A percentile compares a stretch with the other conserved stretches of the same genome.
phyloP scores from a whole-genome alignment of 306 rosid species.

The Casuarina equisetifolia region DNA sequence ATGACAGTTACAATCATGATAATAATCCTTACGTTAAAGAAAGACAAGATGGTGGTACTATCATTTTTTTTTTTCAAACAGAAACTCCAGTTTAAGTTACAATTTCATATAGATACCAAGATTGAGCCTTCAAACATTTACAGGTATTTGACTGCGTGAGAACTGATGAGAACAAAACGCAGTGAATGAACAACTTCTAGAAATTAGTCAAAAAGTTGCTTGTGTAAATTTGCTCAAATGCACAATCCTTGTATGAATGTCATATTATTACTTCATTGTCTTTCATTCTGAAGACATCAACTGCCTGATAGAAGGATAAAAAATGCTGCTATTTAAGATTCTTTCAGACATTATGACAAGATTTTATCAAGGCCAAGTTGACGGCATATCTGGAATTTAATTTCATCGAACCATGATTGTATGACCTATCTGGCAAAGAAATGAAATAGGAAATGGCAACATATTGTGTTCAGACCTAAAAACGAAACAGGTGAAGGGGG shows the following conservation, averaged over 20 bases:
- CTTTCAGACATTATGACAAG: not conserved
- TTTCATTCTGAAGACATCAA: constrained; percentile 31
- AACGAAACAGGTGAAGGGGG: constrained; percentile 28
- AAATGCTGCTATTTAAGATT: constrained; percentile 11
- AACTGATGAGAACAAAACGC: constrained; percentile 3
- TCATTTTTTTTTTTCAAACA: not conserved
- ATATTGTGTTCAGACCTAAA: constrained; percentile 29
- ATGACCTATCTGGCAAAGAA: constrained; percentile 29
- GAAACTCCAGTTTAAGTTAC: constrained; percentile 3
- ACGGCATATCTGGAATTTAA: constrained; percentile 21
- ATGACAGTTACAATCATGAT: not conserved
- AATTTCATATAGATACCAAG: constrained; percentile 5
- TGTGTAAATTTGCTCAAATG: constrained; percentile 23
- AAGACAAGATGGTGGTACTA: not conserved
- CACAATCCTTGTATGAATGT: constrained; percentile 15
- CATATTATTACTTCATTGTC: not conserved
- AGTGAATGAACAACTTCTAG: constrained; percentile 9
- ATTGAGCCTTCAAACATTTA: constrained; percentile 5
- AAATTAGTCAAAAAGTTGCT: constrained; percentile 17
- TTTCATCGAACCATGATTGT: constrained; percentile 30
- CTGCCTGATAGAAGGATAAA: constrained; percentile 17
- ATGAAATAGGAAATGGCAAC: constrained; percentile 23
- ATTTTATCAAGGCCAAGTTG: constrained; percentile 22
- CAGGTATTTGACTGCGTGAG: constrained; percentile 7
- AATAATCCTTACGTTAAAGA: not conserved